phyloP scores from a whole-genome alignment of 495 filamentous ascomycete genomes.

The Bathelium albidoporum region DNA sequence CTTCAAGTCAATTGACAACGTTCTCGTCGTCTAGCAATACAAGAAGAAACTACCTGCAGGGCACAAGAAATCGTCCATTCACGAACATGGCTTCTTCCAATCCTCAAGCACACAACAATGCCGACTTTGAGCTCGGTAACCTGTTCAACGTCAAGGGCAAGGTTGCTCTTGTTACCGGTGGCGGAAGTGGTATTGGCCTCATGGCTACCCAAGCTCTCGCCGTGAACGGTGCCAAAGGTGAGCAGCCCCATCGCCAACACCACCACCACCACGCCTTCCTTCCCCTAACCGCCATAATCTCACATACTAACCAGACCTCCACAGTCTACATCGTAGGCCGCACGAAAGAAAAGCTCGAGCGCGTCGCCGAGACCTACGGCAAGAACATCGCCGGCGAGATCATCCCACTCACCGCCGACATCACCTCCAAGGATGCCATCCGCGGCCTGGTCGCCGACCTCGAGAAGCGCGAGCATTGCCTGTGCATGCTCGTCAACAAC shows the following conservation, averaged over 20 bases:
- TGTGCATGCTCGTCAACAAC: slow-evolving; percentile 48
- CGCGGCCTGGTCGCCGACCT: slow-evolving; percentile 37
- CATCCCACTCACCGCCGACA: slow-evolving; percentile 44
- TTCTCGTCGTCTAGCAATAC: background rate
- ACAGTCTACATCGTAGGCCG: slow-evolving; percentile 49
- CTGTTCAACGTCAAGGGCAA: slow-evolving; percentile 49
- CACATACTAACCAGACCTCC: too few species aligned
- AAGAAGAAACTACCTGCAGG: background rate
- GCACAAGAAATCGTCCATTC: background rate
- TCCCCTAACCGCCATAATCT: too few species aligned
- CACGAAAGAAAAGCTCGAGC: slow-evolving; percentile 45
- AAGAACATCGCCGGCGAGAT: slow-evolving; percentile 44
- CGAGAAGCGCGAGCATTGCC: slow-evolving; percentile 33
- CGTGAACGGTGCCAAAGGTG: slow-evolving; percentile 43
- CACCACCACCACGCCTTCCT: too few species aligned
- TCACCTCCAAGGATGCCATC: slow-evolving; percentile 40
- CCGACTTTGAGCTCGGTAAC: slow-evolving; percentile 38
- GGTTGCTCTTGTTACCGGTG: slow-evolving; percentile 50
- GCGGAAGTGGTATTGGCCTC: slow-evolving; percentile 27
- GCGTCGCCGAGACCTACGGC: slow-evolving; percentile 37
- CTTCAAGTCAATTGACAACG: slow-evolving; percentile 12
- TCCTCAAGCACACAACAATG: slow-evolving; percentile 33
- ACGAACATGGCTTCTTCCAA: slow-evolving; percentile 15
- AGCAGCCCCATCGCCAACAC: too few species aligned
- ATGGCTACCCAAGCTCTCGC: slow-evolving; percentile 50